These are phyloP conservation scores for Rhypophila decipiens DNA, from an alignment of 495 filamentous ascomycete species.

Conservation along the genomic window DNA sequence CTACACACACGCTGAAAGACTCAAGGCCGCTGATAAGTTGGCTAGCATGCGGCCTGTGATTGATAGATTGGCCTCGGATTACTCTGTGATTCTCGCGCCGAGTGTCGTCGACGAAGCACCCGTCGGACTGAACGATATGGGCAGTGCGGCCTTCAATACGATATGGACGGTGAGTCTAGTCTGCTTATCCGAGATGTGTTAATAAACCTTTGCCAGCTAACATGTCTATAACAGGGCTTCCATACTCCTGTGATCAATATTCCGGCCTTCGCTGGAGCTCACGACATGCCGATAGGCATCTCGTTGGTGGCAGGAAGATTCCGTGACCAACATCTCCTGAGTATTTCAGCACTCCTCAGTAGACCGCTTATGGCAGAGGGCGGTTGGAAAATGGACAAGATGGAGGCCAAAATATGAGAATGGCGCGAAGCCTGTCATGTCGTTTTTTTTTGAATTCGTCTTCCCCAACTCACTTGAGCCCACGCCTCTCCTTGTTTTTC, in stretches of 20 bases:
- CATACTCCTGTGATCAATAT: conserved; percentile 45
- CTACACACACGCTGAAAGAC: conserved; percentile 31
- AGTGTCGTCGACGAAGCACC: conserved; percentile 46
- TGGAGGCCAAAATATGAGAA: no score
- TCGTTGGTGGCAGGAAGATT: conserved; percentile 40
- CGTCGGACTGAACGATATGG: conserved; percentile 36
- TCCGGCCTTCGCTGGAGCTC: conserved; percentile 42
- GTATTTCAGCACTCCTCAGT: conserved; percentile 16
- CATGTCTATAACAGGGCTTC: conserved; percentile 23
- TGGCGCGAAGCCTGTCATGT: neutral
- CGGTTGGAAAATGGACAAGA: neutral
- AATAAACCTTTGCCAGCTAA: neutral
- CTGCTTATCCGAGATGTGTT: neutral
- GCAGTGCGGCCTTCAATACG: conserved; percentile 34
- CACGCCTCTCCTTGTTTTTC: no score
- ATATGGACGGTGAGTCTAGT: conserved; percentile 25
- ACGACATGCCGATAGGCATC: conserved; percentile 45
- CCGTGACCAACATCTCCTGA: conserved; percentile 37
- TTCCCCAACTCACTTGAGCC: no score
- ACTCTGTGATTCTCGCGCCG: conserved; percentile 43
- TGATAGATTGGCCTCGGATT: conserved; percentile 39
- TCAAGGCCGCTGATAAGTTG: conserved; percentile 37
- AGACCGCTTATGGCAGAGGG: neutral
- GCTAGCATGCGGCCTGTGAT: conserved; percentile 40
- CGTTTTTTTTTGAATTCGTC: neutral